Base-by-base conservation (phyloP, 1,139 yeast genomes). In the Blastobotrys niveus region DNA sequence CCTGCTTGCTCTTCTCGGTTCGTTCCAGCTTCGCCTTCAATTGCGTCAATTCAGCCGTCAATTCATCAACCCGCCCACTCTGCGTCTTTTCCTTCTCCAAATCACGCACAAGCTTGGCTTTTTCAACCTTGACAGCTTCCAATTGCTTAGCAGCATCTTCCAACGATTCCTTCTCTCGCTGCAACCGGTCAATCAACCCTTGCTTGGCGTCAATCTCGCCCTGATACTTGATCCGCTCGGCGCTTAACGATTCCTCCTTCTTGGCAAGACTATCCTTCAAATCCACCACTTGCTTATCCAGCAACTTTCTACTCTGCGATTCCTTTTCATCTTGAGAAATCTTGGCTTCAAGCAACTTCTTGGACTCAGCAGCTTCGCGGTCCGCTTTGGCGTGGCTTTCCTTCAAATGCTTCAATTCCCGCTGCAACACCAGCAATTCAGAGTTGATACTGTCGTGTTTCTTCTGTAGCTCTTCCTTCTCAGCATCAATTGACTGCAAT, bases 21-120 rank as follows among this genome's bases (percentile, higher is more conserved):
- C 56, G 71, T 67, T 46, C 58, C 52, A 43, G 69, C 65, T 48
- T 72, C 66, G 48, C 62, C 66, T 52, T 71, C 64, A 46, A 68
- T 47, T 51, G 66, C 64, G 50, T 58, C 62, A 56, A 62, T 60
- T 57, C 57, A 32, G 46, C 42, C 6, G 49, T 46, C 21, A 57
- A 43, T 15, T 47, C 37, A 30, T 51, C 52, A 20, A 52, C 48
- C 25, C 54, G 52, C 5, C 43, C 43, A n/a, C 50, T 45, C 40
- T 54, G 54, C 10, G 47, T 48, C 31, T 53, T 52, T 27, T 58
- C 57, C 14, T 45, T 42, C 22, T 53, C 55, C 20, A 57, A 52
- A 30, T 54, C 61, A 22, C 49, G 49, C 34, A 48, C n/a, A 3
- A 60, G 43, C 24, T 48, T 45, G 9, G 47, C 40, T 22, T 50